These are phyloP conservation scores for Penicillium sp. DNA, from an alignment of 2,329 filamentous ascomycete species.

Conservation along the genomic window DNA sequence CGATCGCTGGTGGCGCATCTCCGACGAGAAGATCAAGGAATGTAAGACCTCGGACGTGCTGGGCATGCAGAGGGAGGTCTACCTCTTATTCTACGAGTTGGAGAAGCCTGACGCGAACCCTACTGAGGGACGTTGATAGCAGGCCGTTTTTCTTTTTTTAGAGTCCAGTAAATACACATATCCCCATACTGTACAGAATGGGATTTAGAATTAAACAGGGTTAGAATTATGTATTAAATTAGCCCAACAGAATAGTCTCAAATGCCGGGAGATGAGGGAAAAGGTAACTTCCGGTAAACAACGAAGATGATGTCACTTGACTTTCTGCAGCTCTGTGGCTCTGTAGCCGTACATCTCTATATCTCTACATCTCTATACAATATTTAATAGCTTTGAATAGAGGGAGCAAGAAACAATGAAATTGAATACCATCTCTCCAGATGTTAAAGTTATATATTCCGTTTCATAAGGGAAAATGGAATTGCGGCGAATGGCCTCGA, in stretches of 20 bases:
- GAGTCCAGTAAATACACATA: neutral
- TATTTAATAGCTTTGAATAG: too few species aligned
- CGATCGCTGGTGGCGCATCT: constrained; percentile 95
- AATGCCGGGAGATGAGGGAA: neutral
- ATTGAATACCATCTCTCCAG: too few species aligned
- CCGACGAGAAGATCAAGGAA: constrained; percentile 94
- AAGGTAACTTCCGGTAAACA: constrained; percentile 1
- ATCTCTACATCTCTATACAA: too few species aligned
- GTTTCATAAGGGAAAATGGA: neutral
- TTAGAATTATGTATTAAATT: neutral
- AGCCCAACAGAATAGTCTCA: too few species aligned
- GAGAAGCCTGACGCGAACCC: constrained; percentile 48
- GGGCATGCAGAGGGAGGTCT: constrained; percentile 92
- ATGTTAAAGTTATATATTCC: too few species aligned
- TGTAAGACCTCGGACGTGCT: constrained; percentile 88
- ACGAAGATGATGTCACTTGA: constrained; percentile 4
- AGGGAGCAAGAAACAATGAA: too few species aligned
- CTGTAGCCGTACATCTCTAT: too few species aligned
- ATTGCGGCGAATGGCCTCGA: constrained; percentile 17
- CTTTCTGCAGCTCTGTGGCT: neutral
- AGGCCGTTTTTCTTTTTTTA: neutral
- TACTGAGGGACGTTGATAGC: neutral
- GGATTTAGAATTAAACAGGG: neutral
- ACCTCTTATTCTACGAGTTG: constrained; percentile 92
- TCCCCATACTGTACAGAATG: neutral